Base-by-base conservation (phyloP, 192 early-diverging fungal species). In the Linnemannia elongata region DNA sequence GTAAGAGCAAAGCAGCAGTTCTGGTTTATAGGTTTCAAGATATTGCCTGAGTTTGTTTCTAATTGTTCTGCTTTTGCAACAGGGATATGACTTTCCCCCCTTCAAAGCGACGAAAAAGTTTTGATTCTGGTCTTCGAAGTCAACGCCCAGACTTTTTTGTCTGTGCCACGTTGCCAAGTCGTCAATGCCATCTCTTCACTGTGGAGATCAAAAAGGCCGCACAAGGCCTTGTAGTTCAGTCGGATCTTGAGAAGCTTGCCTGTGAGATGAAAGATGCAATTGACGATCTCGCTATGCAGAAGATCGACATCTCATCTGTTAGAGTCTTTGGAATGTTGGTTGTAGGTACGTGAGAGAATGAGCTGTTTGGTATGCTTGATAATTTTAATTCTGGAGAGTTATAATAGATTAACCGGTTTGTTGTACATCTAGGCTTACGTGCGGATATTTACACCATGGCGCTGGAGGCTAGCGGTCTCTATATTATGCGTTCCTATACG, bases 211-310 rank as follows among this genome's bases (percentile, higher is more conserved):
- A 69, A 60, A 77, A 77, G 41, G 0, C 42, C 1, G 27, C 60
- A 12, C 76, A 77, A 7, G 63, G 76, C 4, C 76, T 77, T 77
- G 63, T 69, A 47, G 60, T 44, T 69, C 76, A 77, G 41, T 77
- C 76, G 63, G 76, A 69, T 68, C 76, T 77, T 41, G 63, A 77
- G 63, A 77, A 69, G 42, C 60, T 45, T 77, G 63, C 57, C 42
- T 68, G 76, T 30, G 76, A 68, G 76, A 77, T 77, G 76, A 77
- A 27, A 77, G 55, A 69, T 77, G 55, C 57, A 18, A 76, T 76
- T 76, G 75, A 76, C 75, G 75, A 76, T 77, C 76, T 68, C 5
- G 63, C 76, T 47, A 77, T 30, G 39, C 76, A 77, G 60, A 77
- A 45, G 76, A 77, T 77, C 60, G 41, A 77, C 38, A 69, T 77